Percentiles rank a stretch among this genome's conserved stretches.
Evolutionary conservation across 2,329 filamentous ascomycete species (phyloP).

Genomic region (Aureobasidium subglaciale): DNA sequence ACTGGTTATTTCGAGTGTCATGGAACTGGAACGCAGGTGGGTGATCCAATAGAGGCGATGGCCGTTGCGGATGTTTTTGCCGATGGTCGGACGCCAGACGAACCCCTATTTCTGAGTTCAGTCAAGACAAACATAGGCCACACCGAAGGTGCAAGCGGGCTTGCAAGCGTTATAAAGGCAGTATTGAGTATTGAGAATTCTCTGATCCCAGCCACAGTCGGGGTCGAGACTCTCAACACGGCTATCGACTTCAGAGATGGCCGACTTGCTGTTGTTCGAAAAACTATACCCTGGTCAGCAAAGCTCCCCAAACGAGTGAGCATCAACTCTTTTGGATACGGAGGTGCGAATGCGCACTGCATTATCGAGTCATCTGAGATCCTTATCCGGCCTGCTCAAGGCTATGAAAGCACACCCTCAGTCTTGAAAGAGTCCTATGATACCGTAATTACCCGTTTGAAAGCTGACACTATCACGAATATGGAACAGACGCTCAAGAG

Average conservation of each 20-base stretch:
- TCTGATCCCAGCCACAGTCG: conserved; percentile 21
- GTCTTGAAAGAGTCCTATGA: not conserved
- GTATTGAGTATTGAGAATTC: conserved; percentile 22
- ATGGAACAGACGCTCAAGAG: not conserved
- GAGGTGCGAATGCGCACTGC: conserved; percentile 25
- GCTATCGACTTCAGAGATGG: not conserved
- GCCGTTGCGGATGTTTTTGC: conserved; percentile 17
- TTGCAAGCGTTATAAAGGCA: conserved; percentile 31
- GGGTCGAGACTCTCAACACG: not conserved
- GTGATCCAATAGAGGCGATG: conserved; percentile 23
- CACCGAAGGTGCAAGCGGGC: conserved; percentile 43
- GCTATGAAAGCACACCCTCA: too few relatives aligned
- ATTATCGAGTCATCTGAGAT: not conserved
- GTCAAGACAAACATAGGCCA: conserved; percentile 37
- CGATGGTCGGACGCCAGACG: not conserved
- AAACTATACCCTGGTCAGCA: not conserved
- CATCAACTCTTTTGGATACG: conserved; percentile 24
- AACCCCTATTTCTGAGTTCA: conserved; percentile 21
- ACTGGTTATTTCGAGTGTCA: conserved; percentile 22
- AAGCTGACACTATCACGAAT: too few relatives aligned
- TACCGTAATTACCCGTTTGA: too few relatives aligned
- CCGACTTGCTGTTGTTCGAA: not conserved
- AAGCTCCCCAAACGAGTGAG: not conserved
- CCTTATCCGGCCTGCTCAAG: not conserved
- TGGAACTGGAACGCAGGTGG: conserved; percentile 24